phyloP scores from a whole-genome alignment of 1,284 basidiomycete species.

The Sanghuangporus weigelae region DNA sequence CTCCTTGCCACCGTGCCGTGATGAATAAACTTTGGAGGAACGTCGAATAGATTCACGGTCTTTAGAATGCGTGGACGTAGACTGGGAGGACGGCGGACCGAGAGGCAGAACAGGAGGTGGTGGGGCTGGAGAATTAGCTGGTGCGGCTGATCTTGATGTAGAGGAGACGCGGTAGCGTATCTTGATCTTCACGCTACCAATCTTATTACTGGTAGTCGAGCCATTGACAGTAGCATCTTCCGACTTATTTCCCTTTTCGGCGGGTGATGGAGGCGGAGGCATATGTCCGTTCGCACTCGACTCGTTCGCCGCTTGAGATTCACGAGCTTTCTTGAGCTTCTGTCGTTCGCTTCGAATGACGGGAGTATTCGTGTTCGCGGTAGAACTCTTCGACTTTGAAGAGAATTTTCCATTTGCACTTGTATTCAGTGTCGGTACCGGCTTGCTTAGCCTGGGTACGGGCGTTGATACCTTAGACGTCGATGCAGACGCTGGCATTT shows the following conservation, averaged over 20 bases:
- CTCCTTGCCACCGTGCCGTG: neutral
- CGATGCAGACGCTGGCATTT: conserved; percentile 14
- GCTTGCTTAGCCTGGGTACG: conserved; percentile 16
- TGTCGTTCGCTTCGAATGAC: conserved; percentile 6
- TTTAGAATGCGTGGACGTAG: neutral
- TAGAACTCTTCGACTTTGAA: neutral
- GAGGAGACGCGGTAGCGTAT: neutral
- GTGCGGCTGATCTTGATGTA: neutral
- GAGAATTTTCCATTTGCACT: conserved; percentile 6
- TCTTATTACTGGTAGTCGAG: neutral
- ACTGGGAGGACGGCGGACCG: conserved; percentile 7
- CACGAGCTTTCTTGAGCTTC: conserved; percentile 8
- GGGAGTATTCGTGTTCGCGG: neutral
- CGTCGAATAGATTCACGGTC: neutral
- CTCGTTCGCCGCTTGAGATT: neutral
- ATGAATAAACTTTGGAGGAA: neutral
- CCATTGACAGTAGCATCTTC: neutral
- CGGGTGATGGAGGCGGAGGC: neutral
- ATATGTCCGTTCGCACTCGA: neutral
- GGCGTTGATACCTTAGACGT: conserved; percentile 23
- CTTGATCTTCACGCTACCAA: conserved; percentile 10
- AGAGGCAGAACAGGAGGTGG: conserved; percentile 7
- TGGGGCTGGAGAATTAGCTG: neutral
- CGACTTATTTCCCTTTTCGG: neutral
- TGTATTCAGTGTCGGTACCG: neutral